A percentile compares a stretch with the other conserved stretches of the same genome.
phyloP scores from a whole-genome alignment of 163 green algal species.

The Coccomyxa subellipsoidea region DNA sequence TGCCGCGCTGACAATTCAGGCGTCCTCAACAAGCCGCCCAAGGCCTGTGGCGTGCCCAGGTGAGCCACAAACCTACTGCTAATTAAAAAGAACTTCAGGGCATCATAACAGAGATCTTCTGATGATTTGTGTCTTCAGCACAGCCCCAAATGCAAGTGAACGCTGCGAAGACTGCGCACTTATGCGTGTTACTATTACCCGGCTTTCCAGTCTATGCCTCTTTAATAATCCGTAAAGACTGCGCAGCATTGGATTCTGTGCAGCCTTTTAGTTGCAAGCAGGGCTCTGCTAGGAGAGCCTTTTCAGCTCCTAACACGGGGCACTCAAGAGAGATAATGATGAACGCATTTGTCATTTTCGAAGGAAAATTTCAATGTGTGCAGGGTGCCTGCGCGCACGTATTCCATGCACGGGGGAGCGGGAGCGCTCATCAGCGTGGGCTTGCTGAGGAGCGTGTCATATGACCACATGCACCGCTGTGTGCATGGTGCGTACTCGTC shows the following conservation, averaged over 20 bases:
- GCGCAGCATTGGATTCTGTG: too few species aligned
- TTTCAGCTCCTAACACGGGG: neutral
- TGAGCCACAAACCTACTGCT: too few species aligned
- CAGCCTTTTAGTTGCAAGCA: too few species aligned
- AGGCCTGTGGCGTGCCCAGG: neutral
- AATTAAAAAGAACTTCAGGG: too few species aligned
- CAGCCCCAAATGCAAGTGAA: too few species aligned
- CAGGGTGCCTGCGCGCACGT: constrained; percentile 15
- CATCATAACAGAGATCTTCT: too few species aligned
- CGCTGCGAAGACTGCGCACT: too few species aligned
- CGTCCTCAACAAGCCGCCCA: constrained; percentile 1
- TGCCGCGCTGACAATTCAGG: constrained; percentile 9
- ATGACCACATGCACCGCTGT: constrained; percentile 5
- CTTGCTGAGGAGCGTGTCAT: neutral
- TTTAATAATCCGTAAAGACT: too few species aligned
- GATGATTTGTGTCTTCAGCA: too few species aligned
- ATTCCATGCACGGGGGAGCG: constrained; percentile 31
- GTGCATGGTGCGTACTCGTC: neutral
- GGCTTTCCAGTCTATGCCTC: too few species aligned
- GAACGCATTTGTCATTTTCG: neutral
- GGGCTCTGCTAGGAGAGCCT: too few species aligned
- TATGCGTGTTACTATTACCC: too few species aligned
- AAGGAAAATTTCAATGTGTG: neutral
- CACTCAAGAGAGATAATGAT: neutral
- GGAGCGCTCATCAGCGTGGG: constrained; percentile 23